Base-by-base conservation (phyloP, 2,329 filamentous ascomycete genomes). In the Chrysosporium queenslandicum region DNA sequence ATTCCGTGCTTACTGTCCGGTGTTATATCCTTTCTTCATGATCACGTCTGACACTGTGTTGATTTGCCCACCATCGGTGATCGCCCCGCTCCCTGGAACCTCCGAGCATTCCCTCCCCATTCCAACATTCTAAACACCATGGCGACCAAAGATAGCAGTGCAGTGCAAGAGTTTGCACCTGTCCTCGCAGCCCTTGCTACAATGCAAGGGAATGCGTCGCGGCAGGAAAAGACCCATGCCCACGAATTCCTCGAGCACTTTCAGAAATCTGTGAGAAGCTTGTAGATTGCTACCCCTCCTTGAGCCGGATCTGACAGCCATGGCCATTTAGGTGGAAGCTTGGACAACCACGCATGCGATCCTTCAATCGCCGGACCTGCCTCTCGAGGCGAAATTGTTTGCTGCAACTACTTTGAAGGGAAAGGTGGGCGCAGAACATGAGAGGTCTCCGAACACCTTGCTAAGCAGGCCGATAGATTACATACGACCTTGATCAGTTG, bases 361-460 rank as follows among this genome's bases (percentile, higher is more conserved):
- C 57, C 75, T 98, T 57, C 87, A 94, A 68, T 86, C 87, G 14
- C 64, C 74, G 46, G 78, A 85, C 58, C 80, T 85, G 52, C 84
- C 90, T 57, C 78, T 85, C 47, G 89, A 95, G 68, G 87, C 87
- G 23, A 92, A 92, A 68, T 76, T 98, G 55, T 98, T 98, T 70
- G 92, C 92, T 43, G 92, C 92, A 54, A 97, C 91, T 43, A 98
- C 92, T 49, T 75, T 98, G 64, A 95, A 94, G 74, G 92, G 92
- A 77, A 98, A 98, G 84, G 92, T 97, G 76, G 59, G 73, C 20
- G n/a, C 18, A 41, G 20, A 48, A 25, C 47, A 54, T 20, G n/a
- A 53, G 46, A 48, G 9, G 18, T 36, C 23, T 25, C 21, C 6
- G 12, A 32, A 43, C 37, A 27, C 25, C 29, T 18, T 27, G 43